phyloP scores from a whole-genome alignment of 179 eudicot genomes.

The Drosera spatulata region DNA sequence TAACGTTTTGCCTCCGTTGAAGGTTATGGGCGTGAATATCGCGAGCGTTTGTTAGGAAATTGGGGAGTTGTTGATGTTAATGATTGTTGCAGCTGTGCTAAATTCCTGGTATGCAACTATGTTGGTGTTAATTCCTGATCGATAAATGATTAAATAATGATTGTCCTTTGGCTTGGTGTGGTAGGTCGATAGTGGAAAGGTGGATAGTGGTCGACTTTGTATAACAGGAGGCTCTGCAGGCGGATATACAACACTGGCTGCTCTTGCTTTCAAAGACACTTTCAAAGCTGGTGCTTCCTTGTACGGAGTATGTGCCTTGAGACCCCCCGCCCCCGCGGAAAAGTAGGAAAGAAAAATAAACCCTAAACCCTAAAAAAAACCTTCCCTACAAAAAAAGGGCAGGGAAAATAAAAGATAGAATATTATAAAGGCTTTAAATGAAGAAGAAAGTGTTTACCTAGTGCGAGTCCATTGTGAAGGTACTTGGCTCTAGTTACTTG shows the following conservation, averaged over 20 bases:
- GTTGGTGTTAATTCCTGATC: not conserved
- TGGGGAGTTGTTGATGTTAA: conserved; percentile 91
- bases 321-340: too few relatives aligned
- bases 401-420: too few relatives aligned
- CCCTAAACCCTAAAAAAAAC: too few relatives aligned
- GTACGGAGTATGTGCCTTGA: conserved; percentile 70
- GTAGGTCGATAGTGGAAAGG: conserved; percentile 77
- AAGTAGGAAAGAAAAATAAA: too few relatives aligned
- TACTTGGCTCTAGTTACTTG: too few relatives aligned
- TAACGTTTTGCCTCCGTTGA: conserved; percentile 8
- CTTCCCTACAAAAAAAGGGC: too few relatives aligned
- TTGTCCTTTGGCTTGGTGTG: conserved; percentile 1
- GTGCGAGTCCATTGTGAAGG: too few relatives aligned
- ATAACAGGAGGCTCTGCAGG: conserved; percentile 97
- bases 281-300: conserved; percentile 94
- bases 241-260: conserved; percentile 93
- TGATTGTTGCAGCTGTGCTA: conserved; percentile 97
- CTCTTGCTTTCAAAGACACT: conserved; percentile 84
- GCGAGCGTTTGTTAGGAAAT: conserved; percentile 62
- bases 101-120: conserved; percentile 50
- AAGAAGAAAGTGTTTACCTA: too few relatives aligned
- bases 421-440: too few relatives aligned
- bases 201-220: conserved; percentile 66
- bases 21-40: conserved; percentile 94
- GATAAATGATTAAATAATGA: not conserved